These are phyloP conservation scores for Dictyostelium discoideum DNA, from an alignment of 78 protist genomes.

Conservation along the genomic window DNA sequence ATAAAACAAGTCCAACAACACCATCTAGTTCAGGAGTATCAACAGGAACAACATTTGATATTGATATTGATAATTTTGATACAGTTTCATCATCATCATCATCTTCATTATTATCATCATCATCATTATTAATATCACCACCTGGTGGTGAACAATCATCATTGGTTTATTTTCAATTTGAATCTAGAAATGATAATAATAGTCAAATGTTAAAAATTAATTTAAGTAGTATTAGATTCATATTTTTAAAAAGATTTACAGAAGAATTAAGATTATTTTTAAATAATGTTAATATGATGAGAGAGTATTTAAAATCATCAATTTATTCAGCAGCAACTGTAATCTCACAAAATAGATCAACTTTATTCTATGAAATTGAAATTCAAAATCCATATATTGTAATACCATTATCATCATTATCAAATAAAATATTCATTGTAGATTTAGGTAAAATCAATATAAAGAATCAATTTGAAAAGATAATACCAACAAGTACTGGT, in stretches of 20 bases:
- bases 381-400: constrained; percentile 62
- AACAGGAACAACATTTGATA: background rate
- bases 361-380: constrained; percentile 47
- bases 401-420: constrained; percentile 54
- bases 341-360: constrained; percentile 30
- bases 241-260: constrained; percentile 41
- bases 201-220: background rate
- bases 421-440: constrained; percentile 54
- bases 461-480: constrained; percentile 17
- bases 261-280: constrained; percentile 42
- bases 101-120: background rate
- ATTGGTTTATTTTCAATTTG: constrained; percentile 54
- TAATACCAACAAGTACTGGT: background rate
- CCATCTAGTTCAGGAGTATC: background rate
- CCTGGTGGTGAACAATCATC: background rate
- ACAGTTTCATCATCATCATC: background rate
- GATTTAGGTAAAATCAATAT: constrained; percentile 54
- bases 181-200: constrained; percentile 28
- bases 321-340: constrained; percentile 59
- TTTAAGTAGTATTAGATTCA: constrained; percentile 56
- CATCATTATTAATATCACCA: background rate
- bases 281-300: constrained; percentile 39
- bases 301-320: constrained; percentile 63
- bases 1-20: background rate
- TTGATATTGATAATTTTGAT: constrained; percentile 6